A percentile compares a stretch with the other conserved stretches of the same genome.
phyloP scores from a whole-genome alignment of 345 rosid species.

The Schrenkiella parvula region DNA sequence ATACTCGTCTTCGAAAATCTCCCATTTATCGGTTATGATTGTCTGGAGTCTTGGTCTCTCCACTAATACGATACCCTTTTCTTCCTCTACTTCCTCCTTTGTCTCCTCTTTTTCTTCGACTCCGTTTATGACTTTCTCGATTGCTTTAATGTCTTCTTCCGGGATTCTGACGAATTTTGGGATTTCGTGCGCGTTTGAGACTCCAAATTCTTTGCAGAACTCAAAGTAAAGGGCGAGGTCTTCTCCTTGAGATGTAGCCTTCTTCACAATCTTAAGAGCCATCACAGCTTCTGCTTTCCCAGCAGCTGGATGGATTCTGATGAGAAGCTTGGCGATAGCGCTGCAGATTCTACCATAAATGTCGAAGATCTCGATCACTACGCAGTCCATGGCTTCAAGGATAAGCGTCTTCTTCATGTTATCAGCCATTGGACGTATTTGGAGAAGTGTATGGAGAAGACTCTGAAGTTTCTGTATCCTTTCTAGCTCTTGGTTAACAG shows the following conservation, averaged over 20 bases:
- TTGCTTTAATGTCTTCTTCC: slow-evolving; percentile 46
- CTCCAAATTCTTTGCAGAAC: slow-evolving; percentile 53
- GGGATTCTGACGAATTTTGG: slow-evolving; percentile 46
- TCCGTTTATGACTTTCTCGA: slow-evolving; percentile 44
- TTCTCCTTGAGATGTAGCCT: slow-evolving; percentile 52
- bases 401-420: slow-evolving; percentile 52
- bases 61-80: slow-evolving; percentile 27
- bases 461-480: slow-evolving; percentile 47
- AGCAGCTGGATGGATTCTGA: slow-evolving; percentile 35
- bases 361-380: slow-evolving; percentile 59
- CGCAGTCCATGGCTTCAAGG: slow-evolving; percentile 77
- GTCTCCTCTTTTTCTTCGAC: slow-evolving; percentile 16
- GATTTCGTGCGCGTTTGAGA: slow-evolving; percentile 50
- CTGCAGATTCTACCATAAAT: slow-evolving; percentile 57
- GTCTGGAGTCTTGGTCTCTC: slow-evolving; percentile 13
- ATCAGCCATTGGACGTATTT: slow-evolving; percentile 48
- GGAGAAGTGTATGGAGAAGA: slow-evolving; percentile 61
- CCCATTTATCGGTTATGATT: slow-evolving; percentile 37
- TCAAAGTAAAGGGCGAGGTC: slow-evolving; percentile 52
- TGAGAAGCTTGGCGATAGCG: slow-evolving; percentile 42
- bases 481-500: slow-evolving; percentile 32
- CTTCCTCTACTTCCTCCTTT: slow-evolving; percentile 28
- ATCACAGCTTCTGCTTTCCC: slow-evolving; percentile 45
- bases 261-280: slow-evolving; percentile 53
- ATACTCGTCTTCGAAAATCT: slow-evolving; percentile 31